Conservation (phyloP, 2,329 filamentous ascomycete genomes). For the Pseudovirgaria hyperparasitica region DNA sequence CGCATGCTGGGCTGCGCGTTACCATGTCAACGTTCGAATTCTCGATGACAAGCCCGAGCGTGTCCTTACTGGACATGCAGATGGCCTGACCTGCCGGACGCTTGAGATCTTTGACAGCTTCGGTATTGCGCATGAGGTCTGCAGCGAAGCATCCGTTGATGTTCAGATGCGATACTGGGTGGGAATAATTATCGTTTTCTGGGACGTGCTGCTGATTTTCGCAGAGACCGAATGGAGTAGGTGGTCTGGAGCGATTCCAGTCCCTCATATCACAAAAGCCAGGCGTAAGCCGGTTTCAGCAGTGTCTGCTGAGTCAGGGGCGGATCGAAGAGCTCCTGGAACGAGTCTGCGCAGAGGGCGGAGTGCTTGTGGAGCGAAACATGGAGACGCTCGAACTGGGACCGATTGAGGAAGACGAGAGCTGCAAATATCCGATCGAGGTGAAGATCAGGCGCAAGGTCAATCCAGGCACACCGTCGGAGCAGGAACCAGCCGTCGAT, state of each 20-base stretch:
- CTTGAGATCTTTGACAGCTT: slow-evolving; percentile 46
- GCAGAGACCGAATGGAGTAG: slow-evolving; percentile 6
- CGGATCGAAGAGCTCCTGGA: slow-evolving; percentile 56
- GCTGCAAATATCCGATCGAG: slow-evolving; percentile 46
- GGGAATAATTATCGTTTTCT: slow-evolving; percentile 62
- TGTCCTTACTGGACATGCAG: slow-evolving; percentile 28
- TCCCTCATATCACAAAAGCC: slow-evolving; percentile 51
- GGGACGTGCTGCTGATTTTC: slow-evolving; percentile 36
- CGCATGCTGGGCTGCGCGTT: slow-evolving; percentile 28
- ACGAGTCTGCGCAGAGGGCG: slow-evolving; percentile 40
- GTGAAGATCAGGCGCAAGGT: slow-evolving; percentile 45
- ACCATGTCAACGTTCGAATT: slow-evolving; percentile 26
- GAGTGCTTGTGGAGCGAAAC: slow-evolving; percentile 46
- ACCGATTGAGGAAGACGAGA: slow-evolving; percentile 42
- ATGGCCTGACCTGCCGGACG: slow-evolving; percentile 29
- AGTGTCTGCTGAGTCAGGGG: slow-evolving; percentile 59
- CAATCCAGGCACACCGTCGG: slow-evolving; percentile 45
- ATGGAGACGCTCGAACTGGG: too few species aligned
- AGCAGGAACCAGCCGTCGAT: slow-evolving; percentile 39
- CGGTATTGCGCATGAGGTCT: slow-evolving; percentile 49
- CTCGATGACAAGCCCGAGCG: slow-evolving; percentile 30
- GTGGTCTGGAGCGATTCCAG: background rate
- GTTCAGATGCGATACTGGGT: too few species aligned
- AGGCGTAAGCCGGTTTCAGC: slow-evolving; percentile 49
- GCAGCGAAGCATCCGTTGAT: slow-evolving; percentile 54